Evolutionary conservation across 2,329 filamentous ascomycete genomes (phyloP).

Genomic region (Coniochaeta pulveracea): DNA sequence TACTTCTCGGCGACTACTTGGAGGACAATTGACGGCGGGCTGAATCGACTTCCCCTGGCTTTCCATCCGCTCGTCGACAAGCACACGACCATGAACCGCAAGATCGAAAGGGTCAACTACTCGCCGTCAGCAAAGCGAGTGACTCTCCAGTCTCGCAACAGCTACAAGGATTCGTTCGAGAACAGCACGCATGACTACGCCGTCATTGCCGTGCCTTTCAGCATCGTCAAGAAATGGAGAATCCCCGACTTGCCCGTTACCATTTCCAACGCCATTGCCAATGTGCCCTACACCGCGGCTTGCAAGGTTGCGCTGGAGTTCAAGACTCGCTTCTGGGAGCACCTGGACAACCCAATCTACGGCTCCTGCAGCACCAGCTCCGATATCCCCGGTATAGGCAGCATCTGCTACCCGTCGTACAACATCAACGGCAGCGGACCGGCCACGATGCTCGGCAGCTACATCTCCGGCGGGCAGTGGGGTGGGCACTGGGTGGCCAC

Average conservation of each 20-base stretch:
- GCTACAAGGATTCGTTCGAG: conserved; percentile 27
- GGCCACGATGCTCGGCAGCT: conserved; percentile 50
- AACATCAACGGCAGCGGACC: conserved; percentile 52
- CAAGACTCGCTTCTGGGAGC: conserved; percentile 50
- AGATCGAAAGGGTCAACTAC: conserved; percentile 45
- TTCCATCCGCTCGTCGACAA: conserved; percentile 51
- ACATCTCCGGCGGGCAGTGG: conserved; percentile 32
- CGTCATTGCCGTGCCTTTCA: conserved; percentile 54
- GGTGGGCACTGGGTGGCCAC: conserved; percentile 29
- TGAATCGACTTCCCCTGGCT: conserved; percentile 45
- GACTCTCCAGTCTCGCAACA: conserved; percentile 43
- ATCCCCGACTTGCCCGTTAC: conserved; percentile 27
- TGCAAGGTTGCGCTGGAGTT: conserved; percentile 59
- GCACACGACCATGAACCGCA: conserved; percentile 42
- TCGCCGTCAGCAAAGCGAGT: conserved; percentile 38
- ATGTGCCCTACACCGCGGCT: conserved; percentile 29
- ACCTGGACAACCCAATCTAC: conserved; percentile 40
- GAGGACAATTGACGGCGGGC: conserved; percentile 50
- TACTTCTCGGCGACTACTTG: conserved; percentile 50
- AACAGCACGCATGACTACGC: conserved; percentile 52
- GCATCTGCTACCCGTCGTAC: conserved; percentile 57
- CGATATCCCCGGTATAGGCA: conserved; percentile 50
- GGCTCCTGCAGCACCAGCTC: conserved; percentile 48
- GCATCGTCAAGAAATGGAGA: conserved; percentile 50
- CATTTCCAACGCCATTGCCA: conserved; percentile 34